Evolutionary conservation across 1,139 yeast species (phyloP).

Genomic region (Arxiozyma telluris): DNA sequence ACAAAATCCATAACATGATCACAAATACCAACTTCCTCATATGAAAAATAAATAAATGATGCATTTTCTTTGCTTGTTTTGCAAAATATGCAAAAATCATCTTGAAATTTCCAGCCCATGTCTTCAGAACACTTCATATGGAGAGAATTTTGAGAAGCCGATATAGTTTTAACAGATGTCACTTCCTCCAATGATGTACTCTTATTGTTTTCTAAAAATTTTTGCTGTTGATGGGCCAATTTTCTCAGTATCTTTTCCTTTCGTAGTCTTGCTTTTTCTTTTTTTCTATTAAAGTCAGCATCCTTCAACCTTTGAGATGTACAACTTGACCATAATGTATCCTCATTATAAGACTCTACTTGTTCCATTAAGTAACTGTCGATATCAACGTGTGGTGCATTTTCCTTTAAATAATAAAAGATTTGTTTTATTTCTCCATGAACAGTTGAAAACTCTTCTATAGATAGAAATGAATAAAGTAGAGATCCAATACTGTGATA

Average conservation of each 20-base stretch:
- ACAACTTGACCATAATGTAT: slow-evolving; percentile 19
- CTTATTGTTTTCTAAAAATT: slow-evolving; percentile 50
- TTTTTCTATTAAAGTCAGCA: slow-evolving; percentile 50
- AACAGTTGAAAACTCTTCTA: slow-evolving; percentile 36
- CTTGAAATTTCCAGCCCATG: slow-evolving; percentile 59
- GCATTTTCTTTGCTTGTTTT: slow-evolving; percentile 72
- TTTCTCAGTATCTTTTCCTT: slow-evolving; percentile 68
- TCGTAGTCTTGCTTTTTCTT: slow-evolving; percentile 60
- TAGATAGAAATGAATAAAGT: slow-evolving; percentile 38
- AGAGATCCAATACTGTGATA: slow-evolving; percentile 38
- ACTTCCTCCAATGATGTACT: slow-evolving; percentile 31
- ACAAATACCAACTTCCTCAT: slow-evolving; percentile 23
- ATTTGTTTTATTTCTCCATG: slow-evolving; percentile 51
- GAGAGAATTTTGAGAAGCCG: slow-evolving; percentile 33
- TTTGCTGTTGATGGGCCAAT: slow-evolving; percentile 66
- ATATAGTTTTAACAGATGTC: slow-evolving; percentile 8
- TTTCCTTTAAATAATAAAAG: slow-evolving; percentile 33
- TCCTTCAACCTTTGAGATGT: slow-evolving; percentile 13
- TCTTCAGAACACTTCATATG: slow-evolving; percentile 30
- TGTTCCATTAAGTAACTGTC: slow-evolving; percentile 30
- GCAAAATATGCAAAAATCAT: slow-evolving; percentile 77
- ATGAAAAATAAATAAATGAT: slow-evolving; percentile 45
- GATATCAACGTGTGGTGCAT: slow-evolving; percentile 27
- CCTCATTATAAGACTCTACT: slow-evolving; percentile 28
- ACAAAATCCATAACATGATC: slow-evolving; percentile 15